phyloP scores from a whole-genome alignment of 2,329 filamentous ascomycete species.

The Cryoendolithus antarcticus region DNA sequence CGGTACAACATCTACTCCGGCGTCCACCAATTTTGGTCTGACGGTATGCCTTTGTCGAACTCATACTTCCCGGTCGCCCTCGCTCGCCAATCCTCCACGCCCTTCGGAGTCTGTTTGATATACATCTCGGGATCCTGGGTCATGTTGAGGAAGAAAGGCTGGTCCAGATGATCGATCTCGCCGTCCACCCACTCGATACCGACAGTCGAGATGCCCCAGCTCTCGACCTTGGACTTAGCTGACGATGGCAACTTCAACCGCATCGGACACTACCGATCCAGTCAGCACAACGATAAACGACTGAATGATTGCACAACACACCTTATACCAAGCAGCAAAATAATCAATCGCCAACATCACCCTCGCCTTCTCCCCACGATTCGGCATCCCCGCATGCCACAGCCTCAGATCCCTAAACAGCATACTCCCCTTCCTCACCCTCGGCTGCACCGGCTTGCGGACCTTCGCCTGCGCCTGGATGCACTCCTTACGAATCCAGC shows the following conservation, averaged over 20 bases:
- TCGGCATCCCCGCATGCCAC: slow-evolving; percentile 41
- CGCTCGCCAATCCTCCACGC: slow-evolving; percentile 8
- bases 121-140: slow-evolving; percentile 10
- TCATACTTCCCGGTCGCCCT: slow-evolving; percentile 5
- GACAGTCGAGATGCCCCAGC: slow-evolving; percentile 20
- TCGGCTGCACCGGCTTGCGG: slow-evolving; percentile 27
- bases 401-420: slow-evolving; percentile 36
- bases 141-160: slow-evolving; percentile 9
- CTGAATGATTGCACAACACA: neutral
- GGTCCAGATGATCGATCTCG: slow-evolving; percentile 26
- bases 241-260: slow-evolving; percentile 21
- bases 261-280: slow-evolving; percentile 14
- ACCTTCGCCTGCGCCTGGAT: slow-evolving; percentile 22
- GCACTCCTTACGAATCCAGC: slow-evolving; percentile 22
- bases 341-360: slow-evolving; percentile 33
- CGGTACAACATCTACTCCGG: neutral
- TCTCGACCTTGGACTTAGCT: slow-evolving; percentile 19
- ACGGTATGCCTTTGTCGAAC: slow-evolving; percentile 6
- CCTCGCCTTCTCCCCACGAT: slow-evolving; percentile 28
- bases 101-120: slow-evolving; percentile 6
- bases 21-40: slow-evolving; percentile 7
- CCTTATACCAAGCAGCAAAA: slow-evolving; percentile 28
- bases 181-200: slow-evolving; percentile 27
- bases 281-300: too few relatives aligned
- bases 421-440: slow-evolving; percentile 32